These are phyloP conservation scores for Trichoderma hamatum DNA, from an alignment of 2,329 filamentous ascomycete species.

Conservation along the genomic window DNA sequence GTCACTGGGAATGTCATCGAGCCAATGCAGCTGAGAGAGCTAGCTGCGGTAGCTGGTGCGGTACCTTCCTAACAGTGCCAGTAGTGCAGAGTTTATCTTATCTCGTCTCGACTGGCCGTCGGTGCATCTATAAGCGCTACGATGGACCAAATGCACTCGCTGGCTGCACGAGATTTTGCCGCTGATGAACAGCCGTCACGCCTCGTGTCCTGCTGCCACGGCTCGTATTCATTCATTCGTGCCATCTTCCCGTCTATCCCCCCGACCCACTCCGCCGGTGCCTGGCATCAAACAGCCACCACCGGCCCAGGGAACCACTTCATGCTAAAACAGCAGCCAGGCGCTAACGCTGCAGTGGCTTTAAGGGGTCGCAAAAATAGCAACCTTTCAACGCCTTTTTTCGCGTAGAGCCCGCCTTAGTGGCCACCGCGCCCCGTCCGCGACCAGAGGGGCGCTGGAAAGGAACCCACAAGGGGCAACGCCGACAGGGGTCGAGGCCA, in stretches of 20 bases:
- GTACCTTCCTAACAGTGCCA: background rate
- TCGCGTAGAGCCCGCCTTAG: background rate
- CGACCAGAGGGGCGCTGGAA: background rate
- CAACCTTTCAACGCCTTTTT: background rate
- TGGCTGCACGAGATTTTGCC: background rate
- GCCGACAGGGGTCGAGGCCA: slow-evolving; percentile 6
- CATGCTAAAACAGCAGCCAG: slow-evolving; percentile 7
- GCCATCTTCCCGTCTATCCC: background rate
- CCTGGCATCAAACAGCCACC: slow-evolving; percentile 22
- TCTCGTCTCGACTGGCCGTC: too few species aligned
- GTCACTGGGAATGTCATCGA: background rate
- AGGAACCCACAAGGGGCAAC: slow-evolving; percentile 14
- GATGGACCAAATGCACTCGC: background rate
- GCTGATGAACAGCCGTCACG: background rate
- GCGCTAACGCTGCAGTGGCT: slow-evolving; percentile 27
- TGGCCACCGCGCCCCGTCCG: slow-evolving; percentile 1
- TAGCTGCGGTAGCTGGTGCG: background rate
- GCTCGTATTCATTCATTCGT: slow-evolving; percentile 16
- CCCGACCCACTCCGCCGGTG: slow-evolving; percentile 14
- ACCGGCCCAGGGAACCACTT: background rate
- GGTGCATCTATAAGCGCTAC: background rate
- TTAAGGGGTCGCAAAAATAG: slow-evolving; percentile 27
- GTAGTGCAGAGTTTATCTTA: background rate
- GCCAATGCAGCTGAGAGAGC: background rate
- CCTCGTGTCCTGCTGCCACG: background rate